Evolutionary conservation across 228 moss, liverwort and hornwort genomes (phyloP), one percentile per base, ranked within the genome.

Genomic region (Sphagnum fallax): DNA sequence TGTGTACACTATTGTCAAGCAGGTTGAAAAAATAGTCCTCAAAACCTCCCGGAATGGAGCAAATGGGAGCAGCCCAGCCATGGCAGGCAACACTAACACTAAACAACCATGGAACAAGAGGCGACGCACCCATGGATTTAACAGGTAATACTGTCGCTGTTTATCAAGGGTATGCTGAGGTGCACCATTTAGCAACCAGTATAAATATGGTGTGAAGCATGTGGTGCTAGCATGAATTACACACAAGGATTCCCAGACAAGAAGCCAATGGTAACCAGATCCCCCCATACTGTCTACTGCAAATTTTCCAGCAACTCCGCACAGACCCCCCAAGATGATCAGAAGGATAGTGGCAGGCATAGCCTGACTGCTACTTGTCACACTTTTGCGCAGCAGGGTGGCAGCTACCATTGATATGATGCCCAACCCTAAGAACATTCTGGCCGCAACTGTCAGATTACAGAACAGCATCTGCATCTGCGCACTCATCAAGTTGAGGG

Each of bases 231-330:
- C 76, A 77, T 98, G 97, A 18, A 90, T 66, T 0, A 87, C 73
- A 73, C 93, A 93, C 62, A 90, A 73, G 1, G 61, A 50, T 80
- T 93, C 91, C 97, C 97, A 98, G 5, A 80, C 53, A 50, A 88
- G 52, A 53, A 97, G 71, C 97, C 97, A 97, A 68, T 81, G 82
- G 68, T 72, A 74, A 10, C 97, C 97, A 64, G 88, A 87, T 52
- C 97, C 97, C 16, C 97, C 97, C 84, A 98, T 81, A 53, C 88
- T 92, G 72, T 98, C 93, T 71, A 98, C 80, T 13, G 97, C 93
- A 6, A 92, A 10, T 70, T 92, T 98, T 6, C 97, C 93, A 18
- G 88, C 87, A n/a, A 92, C 0, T 15, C 97, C 93, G 67, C 93
- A 98, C 5, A 93, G 67, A 16, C 85, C 90, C 9, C 85, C 93